Percentiles rank a stretch among this genome's conserved stretches.
Evolutionary conservation across 2,329 filamentous ascomycete species (phyloP).

Genomic region (Seiridium unicorne): DNA sequence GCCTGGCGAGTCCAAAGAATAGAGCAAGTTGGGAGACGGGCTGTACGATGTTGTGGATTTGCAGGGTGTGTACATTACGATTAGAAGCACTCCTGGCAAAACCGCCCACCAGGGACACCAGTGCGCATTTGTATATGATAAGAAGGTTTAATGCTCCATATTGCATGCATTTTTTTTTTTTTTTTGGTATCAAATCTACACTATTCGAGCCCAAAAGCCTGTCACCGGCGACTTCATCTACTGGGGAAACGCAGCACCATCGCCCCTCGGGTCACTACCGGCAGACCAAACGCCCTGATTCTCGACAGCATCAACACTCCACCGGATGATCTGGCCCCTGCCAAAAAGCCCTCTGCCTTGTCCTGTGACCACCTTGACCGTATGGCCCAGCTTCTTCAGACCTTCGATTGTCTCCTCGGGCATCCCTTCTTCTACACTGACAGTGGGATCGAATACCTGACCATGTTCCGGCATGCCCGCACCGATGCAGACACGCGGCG

Average conservation of each 20-base stretch:
- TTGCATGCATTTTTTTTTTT: neutral
- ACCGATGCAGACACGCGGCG: constrained; percentile 86
- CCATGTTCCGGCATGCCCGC: constrained; percentile 65
- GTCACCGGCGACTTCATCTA: constrained; percentile 23
- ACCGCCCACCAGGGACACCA: neutral
- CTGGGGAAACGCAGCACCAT: constrained; percentile 66
- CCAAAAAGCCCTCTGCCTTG: constrained; percentile 72
- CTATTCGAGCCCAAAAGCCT: too few species aligned
- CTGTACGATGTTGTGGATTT: neutral
- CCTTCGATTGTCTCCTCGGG: constrained; percentile 64
- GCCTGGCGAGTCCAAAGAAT: constrained; percentile 28
- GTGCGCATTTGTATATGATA: neutral
- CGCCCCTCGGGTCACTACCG: constrained; percentile 83
- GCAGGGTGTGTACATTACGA: constrained; percentile 11
- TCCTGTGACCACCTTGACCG: constrained; percentile 66
- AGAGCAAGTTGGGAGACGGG: constrained; percentile 15
- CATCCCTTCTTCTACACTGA: constrained; percentile 84
- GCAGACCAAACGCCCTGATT: constrained; percentile 76
- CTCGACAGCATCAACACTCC: constrained; percentile 68
- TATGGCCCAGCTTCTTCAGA: constrained; percentile 69
- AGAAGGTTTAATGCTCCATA: neutral
- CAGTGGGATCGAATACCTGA: constrained; percentile 57
- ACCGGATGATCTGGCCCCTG: constrained; percentile 80
- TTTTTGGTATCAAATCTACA: too few species aligned
- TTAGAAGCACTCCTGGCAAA: constrained; percentile 19